These are phyloP conservation scores for Pseudogymnoascus sp. DNA, from an alignment of 2,329 filamentous ascomycete genomes.

Conservation along the genomic window DNA sequence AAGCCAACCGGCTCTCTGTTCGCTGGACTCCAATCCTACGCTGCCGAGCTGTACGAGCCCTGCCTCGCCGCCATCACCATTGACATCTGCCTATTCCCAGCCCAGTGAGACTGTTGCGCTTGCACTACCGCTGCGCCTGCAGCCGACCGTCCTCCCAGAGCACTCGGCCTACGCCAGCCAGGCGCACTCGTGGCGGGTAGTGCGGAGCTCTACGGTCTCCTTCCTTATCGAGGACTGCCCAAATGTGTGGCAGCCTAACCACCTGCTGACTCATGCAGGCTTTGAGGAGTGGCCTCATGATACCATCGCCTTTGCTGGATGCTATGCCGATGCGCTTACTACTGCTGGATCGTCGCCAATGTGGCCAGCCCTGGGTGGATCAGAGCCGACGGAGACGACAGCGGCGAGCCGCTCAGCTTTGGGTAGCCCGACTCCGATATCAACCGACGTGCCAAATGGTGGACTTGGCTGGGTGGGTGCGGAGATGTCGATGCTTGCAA, in stretches of 20 bases:
- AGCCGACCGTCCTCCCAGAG: background rate
- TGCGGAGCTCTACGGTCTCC: background rate
- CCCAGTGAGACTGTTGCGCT: background rate
- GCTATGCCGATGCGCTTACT: background rate
- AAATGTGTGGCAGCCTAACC: background rate
- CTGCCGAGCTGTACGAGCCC: background rate
- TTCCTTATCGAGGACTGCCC: background rate
- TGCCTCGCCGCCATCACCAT: background rate
- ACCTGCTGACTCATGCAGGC: background rate
- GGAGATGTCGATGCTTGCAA: background rate
- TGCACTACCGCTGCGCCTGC: background rate
- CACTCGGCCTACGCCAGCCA: background rate
- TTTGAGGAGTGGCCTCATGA: background rate
- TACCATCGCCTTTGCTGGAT: background rate
- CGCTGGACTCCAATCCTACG: background rate
- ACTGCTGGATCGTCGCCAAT: background rate
- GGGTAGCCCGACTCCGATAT: background rate
- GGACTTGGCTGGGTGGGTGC: background rate
- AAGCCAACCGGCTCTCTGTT: background rate
- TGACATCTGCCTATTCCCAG: too few species aligned
- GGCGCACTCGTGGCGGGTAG: background rate
- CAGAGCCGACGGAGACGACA: background rate
- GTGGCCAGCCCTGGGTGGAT: background rate
- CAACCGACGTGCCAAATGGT: background rate
- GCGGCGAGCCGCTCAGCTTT: background rate